Percentiles rank a stretch among this genome's conserved stretches.
Conservation (phyloP, 1,139 yeast genomes). For the Sugiyamaella grinbergsii region DNA sequence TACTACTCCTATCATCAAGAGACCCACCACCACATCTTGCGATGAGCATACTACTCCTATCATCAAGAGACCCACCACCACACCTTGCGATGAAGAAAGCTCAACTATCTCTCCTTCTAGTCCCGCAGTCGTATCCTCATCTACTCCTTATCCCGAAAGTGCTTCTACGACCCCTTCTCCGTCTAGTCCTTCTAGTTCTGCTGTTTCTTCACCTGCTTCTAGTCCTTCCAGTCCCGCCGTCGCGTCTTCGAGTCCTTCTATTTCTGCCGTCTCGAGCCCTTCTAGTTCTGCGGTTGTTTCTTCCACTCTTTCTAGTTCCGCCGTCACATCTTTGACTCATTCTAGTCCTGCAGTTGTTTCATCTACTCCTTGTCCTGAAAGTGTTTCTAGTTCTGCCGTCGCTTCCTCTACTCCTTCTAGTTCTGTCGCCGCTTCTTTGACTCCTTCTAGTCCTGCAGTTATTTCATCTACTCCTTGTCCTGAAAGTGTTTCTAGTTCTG, state of each 20-base stretch:
- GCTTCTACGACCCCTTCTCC: conserved; percentile 14
- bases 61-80: too few relatives aligned
- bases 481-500: too few relatives aligned
- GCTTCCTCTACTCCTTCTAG: conserved; percentile 16
- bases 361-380: too few relatives aligned
- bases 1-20: too few relatives aligned
- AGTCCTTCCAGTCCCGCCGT: conserved; percentile 17
- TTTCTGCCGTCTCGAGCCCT: not conserved
- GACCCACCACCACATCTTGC: not conserved
- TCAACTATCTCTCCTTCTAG: not conserved
- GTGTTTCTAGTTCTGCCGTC: not conserved
- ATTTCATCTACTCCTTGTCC: too few relatives aligned
- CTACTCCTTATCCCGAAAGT: conserved; percentile 18
- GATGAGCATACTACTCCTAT: too few relatives aligned
- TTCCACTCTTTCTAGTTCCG: too few relatives aligned
- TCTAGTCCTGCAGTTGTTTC: conserved; percentile 7
- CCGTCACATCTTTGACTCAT: too few relatives aligned
- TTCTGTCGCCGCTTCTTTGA: not conserved
- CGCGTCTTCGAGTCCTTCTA: conserved; percentile 11
- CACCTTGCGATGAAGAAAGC: conserved; percentile 5
- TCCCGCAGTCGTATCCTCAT: conserved; percentile 10
- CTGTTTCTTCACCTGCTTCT: conserved; percentile 15
- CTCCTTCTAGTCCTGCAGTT: conserved; percentile 10
- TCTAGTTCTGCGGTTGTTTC: conserved; percentile 6
- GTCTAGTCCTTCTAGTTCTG: conserved; percentile 15